A percentile compares a stretch with the other conserved stretches of the same genome.
Evolutionary conservation across 75 land plant genomes (phyloP).

Genomic region (Ceratopteris richardii): DNA sequence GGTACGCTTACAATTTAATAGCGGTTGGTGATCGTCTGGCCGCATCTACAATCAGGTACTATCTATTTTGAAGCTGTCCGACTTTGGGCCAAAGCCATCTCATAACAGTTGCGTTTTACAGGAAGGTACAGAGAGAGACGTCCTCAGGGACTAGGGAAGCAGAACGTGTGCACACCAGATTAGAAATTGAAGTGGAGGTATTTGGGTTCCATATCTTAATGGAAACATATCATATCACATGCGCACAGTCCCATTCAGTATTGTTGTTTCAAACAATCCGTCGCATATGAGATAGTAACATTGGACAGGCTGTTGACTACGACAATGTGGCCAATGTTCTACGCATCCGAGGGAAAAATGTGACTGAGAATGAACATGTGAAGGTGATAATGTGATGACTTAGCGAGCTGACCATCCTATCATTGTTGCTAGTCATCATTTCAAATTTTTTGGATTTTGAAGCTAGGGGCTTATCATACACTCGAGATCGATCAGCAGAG

Average conservation of each 20-base stretch:
- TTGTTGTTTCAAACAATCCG: no score
- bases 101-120: not conserved
- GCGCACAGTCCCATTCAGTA: no score
- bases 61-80: not conserved
- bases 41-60: constrained; percentile 75
- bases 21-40: constrained; percentile 56
- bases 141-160: constrained; percentile 76
- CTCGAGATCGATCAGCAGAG: constrained; percentile 77
- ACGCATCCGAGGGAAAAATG: constrained; percentile 84
- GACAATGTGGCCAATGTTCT: constrained; percentile 77
- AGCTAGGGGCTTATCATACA: constrained; percentile 89
- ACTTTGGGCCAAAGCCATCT: no score
- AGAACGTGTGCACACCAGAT: constrained; percentile 69
- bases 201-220: no score
- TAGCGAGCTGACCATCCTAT: no score
- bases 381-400: constrained; percentile 52
- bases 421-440: no score
- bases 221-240: no score
- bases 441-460: constrained; percentile 10
- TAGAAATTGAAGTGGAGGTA: constrained; percentile 86
- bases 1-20: constrained; percentile 79
- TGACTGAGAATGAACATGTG: constrained; percentile 77
- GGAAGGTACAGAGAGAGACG: constrained; percentile 76
- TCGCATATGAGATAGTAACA: no score
- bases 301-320: constrained; percentile 51